Conservation (phyloP, 2,329 filamentous ascomycete genomes). For the Aquanectria penicillioides region DNA sequence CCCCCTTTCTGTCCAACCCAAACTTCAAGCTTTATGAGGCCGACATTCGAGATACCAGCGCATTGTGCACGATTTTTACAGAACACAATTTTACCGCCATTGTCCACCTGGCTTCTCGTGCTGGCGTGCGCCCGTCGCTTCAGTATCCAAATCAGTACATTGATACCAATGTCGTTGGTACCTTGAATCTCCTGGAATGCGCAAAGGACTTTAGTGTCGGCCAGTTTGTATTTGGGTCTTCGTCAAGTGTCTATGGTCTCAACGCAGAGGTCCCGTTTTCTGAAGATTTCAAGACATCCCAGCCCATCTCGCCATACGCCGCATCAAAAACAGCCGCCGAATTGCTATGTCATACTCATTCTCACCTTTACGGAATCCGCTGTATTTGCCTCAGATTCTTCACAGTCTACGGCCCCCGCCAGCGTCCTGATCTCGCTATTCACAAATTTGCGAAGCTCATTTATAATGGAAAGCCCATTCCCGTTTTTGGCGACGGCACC, state of each 20-base stretch:
- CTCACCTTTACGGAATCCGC: slow-evolving; percentile 36
- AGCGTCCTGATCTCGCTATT: slow-evolving; percentile 39
- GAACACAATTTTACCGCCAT: slow-evolving; percentile 27
- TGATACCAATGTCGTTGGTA: slow-evolving; percentile 37
- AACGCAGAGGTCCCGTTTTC: slow-evolving; percentile 35
- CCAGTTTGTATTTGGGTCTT: slow-evolving; percentile 38
- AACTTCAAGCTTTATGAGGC: slow-evolving; percentile 31
- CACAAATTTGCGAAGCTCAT: slow-evolving; percentile 39
- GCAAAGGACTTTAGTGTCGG: slow-evolving; percentile 33
- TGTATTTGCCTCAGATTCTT: slow-evolving; percentile 40
- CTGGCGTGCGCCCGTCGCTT: slow-evolving; percentile 36
- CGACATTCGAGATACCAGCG: slow-evolving; percentile 22
- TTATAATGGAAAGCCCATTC: slow-evolving; percentile 33
- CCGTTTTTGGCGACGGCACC: slow-evolving; percentile 37
- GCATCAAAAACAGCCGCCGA: slow-evolving; percentile 32
- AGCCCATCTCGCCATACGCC: slow-evolving; percentile 39
- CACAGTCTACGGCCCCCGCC: slow-evolving; percentile 38
- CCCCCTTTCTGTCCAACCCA: slow-evolving; percentile 27
- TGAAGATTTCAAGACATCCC: slow-evolving; percentile 25
- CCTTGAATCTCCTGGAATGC: slow-evolving; percentile 37
- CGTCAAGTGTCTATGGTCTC: slow-evolving; percentile 38
- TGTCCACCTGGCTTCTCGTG: slow-evolving; percentile 35
- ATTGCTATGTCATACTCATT: slow-evolving; percentile 37
- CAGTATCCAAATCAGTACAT: slow-evolving; percentile 29
- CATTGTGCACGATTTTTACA: slow-evolving; percentile 28